These are phyloP conservation scores for Xylaria telfairii DNA, from an alignment of 495 filamentous ascomycete species.

Conservation along the genomic window DNA sequence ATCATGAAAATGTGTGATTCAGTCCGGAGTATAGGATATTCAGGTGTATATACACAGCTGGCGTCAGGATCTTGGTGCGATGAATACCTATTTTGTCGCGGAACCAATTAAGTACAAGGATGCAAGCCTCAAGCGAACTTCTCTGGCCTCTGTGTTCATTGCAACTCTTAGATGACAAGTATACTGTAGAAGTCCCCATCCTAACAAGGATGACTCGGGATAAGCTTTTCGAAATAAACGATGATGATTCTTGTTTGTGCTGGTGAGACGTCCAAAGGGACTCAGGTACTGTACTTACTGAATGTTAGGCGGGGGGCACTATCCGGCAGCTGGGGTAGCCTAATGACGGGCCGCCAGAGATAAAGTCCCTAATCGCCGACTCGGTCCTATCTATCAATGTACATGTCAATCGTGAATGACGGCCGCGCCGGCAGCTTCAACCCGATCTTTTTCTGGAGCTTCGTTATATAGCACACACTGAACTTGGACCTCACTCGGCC, in stretches of 20 bases:
- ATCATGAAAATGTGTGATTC: neutral
- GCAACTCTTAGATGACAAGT: too few relatives aligned
- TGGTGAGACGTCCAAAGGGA: too few relatives aligned
- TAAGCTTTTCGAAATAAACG: too few relatives aligned
- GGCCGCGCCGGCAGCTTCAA: slow-evolving; percentile 21
- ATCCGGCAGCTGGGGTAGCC: slow-evolving; percentile 6
- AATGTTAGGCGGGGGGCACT: neutral
- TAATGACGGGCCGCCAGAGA: slow-evolving; percentile 9
- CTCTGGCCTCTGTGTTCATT: too few relatives aligned
- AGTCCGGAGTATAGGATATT: neutral
- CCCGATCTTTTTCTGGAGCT: slow-evolving; percentile 9
- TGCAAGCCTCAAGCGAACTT: neutral
- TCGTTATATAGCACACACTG: neutral
- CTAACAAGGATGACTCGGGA: too few relatives aligned
- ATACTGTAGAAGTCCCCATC: too few relatives aligned
- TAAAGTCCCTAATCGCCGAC: slow-evolving; percentile 7
- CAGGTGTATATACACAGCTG: neutral
- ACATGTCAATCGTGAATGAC: slow-evolving; percentile 22
- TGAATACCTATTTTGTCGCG: neutral
- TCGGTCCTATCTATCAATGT: neutral
- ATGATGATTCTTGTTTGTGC: too few relatives aligned
- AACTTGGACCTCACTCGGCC: slow-evolving; percentile 7
- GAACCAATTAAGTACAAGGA: neutral
- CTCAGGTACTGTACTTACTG: too few relatives aligned
- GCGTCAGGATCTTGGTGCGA: neutral